Conservation (phyloP, 1,284 basidiomycete species). For the Cystobasidium slooffiae region DNA sequence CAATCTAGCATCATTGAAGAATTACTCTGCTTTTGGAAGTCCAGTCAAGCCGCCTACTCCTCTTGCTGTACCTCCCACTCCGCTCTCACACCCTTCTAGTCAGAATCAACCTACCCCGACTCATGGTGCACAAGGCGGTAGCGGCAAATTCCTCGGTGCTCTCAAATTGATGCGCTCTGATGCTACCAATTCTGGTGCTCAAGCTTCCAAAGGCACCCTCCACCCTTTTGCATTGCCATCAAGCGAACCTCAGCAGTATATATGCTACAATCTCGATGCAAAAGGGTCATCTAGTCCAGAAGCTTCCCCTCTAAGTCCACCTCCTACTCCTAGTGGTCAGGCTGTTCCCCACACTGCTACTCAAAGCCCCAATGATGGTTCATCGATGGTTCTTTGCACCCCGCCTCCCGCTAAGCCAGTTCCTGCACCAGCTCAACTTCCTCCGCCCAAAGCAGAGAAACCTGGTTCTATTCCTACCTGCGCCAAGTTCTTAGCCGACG, state of each 20-base stretch:
- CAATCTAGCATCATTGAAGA: constrained; percentile 33
- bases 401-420: neutral
- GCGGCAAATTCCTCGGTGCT: constrained; percentile 14
- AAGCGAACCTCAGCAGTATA: constrained; percentile 32
- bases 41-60: constrained; percentile 43
- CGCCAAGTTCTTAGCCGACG: constrained; percentile 58
- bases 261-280: constrained; percentile 32
- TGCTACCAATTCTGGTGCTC: neutral
- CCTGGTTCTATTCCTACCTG: constrained; percentile 23
- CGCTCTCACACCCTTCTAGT: constrained; percentile 25
- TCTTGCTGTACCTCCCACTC: constrained; percentile 38
- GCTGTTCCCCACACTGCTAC: neutral
- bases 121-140: neutral
- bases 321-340: constrained; percentile 11
- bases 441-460: neutral
- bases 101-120: neutral
- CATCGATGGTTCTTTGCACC: neutral
- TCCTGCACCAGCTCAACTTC: neutral
- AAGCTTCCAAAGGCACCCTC: neutral
- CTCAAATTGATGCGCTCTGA: constrained; percentile 21
- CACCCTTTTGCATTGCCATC: constrained; percentile 26
- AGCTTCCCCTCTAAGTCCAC: constrained; percentile 8
- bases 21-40: constrained; percentile 25
- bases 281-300: constrained; percentile 2
- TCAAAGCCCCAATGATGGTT: neutral